Base-by-base conservation (phyloP, 2,329 filamentous ascomycete genomes). In the Hymenoscyphus repandus region DNA sequence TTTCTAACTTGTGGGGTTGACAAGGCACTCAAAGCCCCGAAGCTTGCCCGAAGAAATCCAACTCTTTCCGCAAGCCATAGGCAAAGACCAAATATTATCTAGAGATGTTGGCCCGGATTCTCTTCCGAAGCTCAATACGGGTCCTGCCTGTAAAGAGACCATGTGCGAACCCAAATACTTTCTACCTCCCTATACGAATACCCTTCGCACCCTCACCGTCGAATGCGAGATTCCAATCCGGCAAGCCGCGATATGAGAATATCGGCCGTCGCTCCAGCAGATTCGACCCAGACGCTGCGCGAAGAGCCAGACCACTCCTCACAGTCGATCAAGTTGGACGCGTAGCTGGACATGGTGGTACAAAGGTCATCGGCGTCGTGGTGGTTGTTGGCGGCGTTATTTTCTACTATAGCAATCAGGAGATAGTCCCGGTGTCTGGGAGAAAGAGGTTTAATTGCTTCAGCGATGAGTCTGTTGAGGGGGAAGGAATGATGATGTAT, bases 371-470 rank as follows among this genome's bases (percentile, higher is more conserved):
- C 27, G 66, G 78, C 12, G 64, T 74, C 13, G 56, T 70, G 1
- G 53, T 71, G 12, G 70, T 72, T 27, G 65, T 72, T 13, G 61
- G 67, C n/a, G 72, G 69, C 5, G 18, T 52, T 13, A 44, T 64
- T 3, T 82, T 90, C 64, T 90, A 90, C 71, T 72, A 82, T 49
- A 74, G 71, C 63, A 85, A 90, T 64, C 71, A 88, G 38, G 84
- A 92, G 66, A 78, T 77, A 31, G 86, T 91, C 12, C 86, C 87
- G 1, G 77, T 90, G 6, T 86, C 82, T 5, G 84, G 85, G 0
- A 79, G 88, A 7, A 74, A 74, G 60, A 78, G 88, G 33, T 92
- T 92, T 76, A 91, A 90, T 66, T 79, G 82, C 64, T 78, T 83
- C 54, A 72, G 72, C 33, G 72, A 80, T 6, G 72, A 73, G 18